phyloP scores from a whole-genome alignment of 768 basidiomycete species.

The Artomyces pyxidatus region DNA sequence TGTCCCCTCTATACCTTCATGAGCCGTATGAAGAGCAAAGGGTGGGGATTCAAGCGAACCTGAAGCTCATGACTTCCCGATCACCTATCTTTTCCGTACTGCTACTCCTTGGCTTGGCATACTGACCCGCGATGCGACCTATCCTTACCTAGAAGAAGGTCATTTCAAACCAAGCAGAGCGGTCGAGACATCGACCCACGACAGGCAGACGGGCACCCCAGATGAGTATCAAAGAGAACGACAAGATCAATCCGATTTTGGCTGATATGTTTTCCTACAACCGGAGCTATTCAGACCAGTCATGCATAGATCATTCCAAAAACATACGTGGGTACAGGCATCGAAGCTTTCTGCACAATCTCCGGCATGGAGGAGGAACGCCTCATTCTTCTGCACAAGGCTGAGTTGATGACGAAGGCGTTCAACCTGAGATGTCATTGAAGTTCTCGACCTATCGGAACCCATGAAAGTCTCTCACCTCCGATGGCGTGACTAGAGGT shows the following conservation, averaged over 20 bases:
- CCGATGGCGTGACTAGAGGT: conserved; percentile 86
- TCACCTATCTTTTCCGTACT: conserved; percentile 70
- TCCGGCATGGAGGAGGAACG: conserved; percentile 93
- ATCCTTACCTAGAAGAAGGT: conserved; percentile 50
- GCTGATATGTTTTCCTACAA: conserved; percentile 75
- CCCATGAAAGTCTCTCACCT: conserved; percentile 45
- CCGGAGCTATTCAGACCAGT: background rate
- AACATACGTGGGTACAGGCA: conserved; percentile 74
- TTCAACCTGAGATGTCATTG: conserved; percentile 48
- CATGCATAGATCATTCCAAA: background rate
- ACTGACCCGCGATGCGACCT: conserved; percentile 93
- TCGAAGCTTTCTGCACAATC: conserved; percentile 97
- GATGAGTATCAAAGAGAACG: conserved; percentile 90
- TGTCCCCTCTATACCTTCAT: conserved; percentile 72
- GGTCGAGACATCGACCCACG: conserved; percentile 35
- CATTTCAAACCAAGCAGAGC: conserved; percentile 5
- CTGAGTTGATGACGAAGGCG: conserved; percentile 72
- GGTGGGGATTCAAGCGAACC: conserved; percentile 29
- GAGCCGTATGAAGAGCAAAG: background rate
- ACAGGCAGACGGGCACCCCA: conserved; percentile 94
- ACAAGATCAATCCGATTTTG: conserved; percentile 86
- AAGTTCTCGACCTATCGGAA: background rate
- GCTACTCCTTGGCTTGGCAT: conserved; percentile 90
- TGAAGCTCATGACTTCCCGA: conserved; percentile 76
- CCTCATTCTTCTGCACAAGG: conserved; percentile 77